Base-by-base conservation (phyloP, 2,329 filamentous ascomycete genomes). In the Corynespora cassiicola region DNA sequence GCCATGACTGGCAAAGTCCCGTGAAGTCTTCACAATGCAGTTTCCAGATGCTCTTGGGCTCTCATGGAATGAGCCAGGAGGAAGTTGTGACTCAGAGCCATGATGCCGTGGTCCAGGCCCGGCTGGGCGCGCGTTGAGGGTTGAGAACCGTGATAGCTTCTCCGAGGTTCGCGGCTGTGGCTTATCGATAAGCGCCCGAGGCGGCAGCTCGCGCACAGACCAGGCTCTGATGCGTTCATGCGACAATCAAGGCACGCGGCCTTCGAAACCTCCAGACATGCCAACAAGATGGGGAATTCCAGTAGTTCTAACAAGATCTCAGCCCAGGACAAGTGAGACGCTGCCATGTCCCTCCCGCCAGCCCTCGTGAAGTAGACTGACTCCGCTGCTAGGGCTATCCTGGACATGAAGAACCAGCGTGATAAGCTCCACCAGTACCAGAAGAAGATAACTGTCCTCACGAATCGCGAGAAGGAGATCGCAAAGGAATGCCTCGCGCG, bases 351-450 rank as follows among this genome's bases (percentile, higher is more conserved):
- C 15, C 16, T 27, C 7, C 5, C 8, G 6, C n/a, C 27, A 16
- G 25, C 29, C 29, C 18, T 27, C n/a, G 23, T 24, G 29, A 29
- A 15, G 33, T 22, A 12, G 27, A 29, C 49, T 56, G 26, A 56
- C 34, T 24, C 21, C n/a, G n/a, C 5, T 8, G 19, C 27, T 65
- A 96, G 91, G 75, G 92, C 92, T 44, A 96, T 97, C 71, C 86
- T 97, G 62, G 91, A 97, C 73, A 87, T 97, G 75, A 97, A 97
- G 76, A 90, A 84, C 72, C 92, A 97, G 75, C 91, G 94, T 69
- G 94, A 99, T 77, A 95, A 90, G 70, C 85, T 99, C 3, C 91
- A 95, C 63, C 90, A 95, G 69, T 97, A 97, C 75, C 92, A 96
- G 71, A 87, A 87, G 61, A 87, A 88, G 60, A 94, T 99, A 64